Base-by-base conservation (phyloP, 2,329 filamentous ascomycete genomes). In the Ceratocystis harringtonii region DNA sequence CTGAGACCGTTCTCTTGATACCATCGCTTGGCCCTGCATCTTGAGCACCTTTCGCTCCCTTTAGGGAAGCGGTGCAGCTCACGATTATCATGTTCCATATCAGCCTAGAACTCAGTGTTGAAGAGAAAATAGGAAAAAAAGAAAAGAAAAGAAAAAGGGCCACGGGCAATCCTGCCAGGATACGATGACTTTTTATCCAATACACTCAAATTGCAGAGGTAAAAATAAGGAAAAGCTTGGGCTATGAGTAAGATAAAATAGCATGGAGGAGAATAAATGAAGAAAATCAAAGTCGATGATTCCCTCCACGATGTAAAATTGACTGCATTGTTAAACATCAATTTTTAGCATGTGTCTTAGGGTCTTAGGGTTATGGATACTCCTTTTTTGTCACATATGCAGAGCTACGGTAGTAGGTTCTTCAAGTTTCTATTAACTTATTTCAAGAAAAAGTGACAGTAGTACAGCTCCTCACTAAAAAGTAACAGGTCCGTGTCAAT, bases 1-100 rank as follows among this genome's bases (percentile, higher is more conserved):
- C 86, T 84, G 66, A 86, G 81, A 2, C 90, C 89, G 74, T 88
- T 88, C 69, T 91, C 85, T 41, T 86, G 78, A 72, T 89, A 88
- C 76, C 87, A 90, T 68, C 82, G 81, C 52, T 80, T 81, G 63
- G 88, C 87, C 67, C 87, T 86, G 72, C 90, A 95, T 71, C 83
- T 80, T 44, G 82, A 78, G 69, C 82, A 84, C 58, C 78, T 75
- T 70, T 84, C 79, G 41, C 62, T 55, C n/a, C 79, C 80, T 25
- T 72, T 72, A n/a, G 78, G 78, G 69, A 84, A 81, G 60, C 76
- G 78, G 68, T 78, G 78, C 68, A 80, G 75, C 61, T 79, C 75
- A 50, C 74, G 73, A 25, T 32, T 57, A 50, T 75, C 69, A 68
- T 75, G 72, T 67, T 77, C 71, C 77, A 79, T 81, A 19, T 50